Percentiles rank a stretch among this genome's conserved stretches.
Evolutionary conservation across 1,284 basidiomycete genomes (phyloP).

Genomic region (Papiliotrema fonsecae): DNA sequence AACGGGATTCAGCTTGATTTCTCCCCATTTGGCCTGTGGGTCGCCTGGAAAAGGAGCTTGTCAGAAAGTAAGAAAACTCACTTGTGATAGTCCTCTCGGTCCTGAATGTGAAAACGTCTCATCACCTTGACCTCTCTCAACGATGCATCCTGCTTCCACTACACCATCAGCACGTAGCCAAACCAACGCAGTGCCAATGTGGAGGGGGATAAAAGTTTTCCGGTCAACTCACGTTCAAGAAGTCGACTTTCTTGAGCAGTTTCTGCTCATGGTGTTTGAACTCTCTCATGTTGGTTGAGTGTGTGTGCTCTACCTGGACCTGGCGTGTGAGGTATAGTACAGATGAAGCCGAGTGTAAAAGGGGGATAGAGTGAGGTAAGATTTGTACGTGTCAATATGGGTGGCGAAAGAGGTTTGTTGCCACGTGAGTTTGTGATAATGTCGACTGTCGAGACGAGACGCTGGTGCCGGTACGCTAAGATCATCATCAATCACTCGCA

Average conservation of each 20-base stretch:
- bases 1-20: neutral
- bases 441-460: no score
- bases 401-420: no score
- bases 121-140: conserved; percentile 91
- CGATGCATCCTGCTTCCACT: conserved; percentile 97
- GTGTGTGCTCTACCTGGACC: neutral
- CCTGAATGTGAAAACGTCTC: conserved; percentile 90
- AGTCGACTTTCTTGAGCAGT: conserved; percentile 91
- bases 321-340: neutral
- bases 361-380: neutral
- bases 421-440: no score
- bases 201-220: no score
- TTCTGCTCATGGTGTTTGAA: conserved; percentile 92
- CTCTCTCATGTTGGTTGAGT: conserved; percentile 65
- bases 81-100: conserved; percentile 95
- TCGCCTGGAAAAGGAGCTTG: no score
- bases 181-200: no score
- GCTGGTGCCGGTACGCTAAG: no score
- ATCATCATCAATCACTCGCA: no score
- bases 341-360: neutral
- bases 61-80: conserved; percentile 41
- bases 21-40: no score
- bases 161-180: neutral
- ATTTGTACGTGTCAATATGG: no score
- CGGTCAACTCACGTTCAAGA: conserved; percentile 66